phyloP scores from a whole-genome alignment of 2,329 filamentous ascomycete genomes.

The Calonectria pseudoturangicola region DNA sequence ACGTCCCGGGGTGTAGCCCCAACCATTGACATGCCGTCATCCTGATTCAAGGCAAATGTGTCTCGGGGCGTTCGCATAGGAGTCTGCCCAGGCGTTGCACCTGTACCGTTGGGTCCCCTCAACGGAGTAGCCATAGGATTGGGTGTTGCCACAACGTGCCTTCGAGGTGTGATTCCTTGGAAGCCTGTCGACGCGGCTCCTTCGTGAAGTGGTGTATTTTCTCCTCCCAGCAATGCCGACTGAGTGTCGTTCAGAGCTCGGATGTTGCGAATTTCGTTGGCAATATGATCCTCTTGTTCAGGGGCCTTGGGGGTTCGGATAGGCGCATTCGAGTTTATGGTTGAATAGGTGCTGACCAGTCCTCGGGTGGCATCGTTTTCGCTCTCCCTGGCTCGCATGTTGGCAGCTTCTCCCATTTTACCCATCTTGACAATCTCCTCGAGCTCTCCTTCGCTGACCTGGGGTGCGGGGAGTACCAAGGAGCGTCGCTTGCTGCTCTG shows the following conservation, averaged over 20 bases:
- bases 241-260: constrained; percentile 93
- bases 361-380: constrained; percentile 91
- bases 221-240: constrained; percentile 92
- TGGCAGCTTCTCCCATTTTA: constrained; percentile 91
- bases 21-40: constrained; percentile 79
- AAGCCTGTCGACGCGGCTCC: constrained; percentile 90
- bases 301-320: constrained; percentile 95
- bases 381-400: constrained; percentile 81
- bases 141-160: constrained; percentile 89
- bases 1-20: constrained; percentile 86
- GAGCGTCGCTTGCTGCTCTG: constrained; percentile 94
- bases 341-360: constrained; percentile 90
- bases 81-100: constrained; percentile 84
- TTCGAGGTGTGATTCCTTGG: constrained; percentile 87
- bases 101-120: constrained; percentile 77
- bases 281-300: constrained; percentile 94
- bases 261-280: constrained; percentile 97
- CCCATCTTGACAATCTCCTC: constrained; percentile 99
- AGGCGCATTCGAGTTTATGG: constrained; percentile 86
- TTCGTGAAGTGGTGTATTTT: constrained; percentile 92
- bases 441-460: constrained; percentile 93
- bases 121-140: constrained; percentile 96
- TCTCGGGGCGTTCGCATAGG: constrained; percentile 93
- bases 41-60: constrained; percentile 87
- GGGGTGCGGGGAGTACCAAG: constrained; percentile 89